Conservation (phyloP, 2,329 filamentous ascomycete species). For the Nigrospora osmanthi region DNA sequence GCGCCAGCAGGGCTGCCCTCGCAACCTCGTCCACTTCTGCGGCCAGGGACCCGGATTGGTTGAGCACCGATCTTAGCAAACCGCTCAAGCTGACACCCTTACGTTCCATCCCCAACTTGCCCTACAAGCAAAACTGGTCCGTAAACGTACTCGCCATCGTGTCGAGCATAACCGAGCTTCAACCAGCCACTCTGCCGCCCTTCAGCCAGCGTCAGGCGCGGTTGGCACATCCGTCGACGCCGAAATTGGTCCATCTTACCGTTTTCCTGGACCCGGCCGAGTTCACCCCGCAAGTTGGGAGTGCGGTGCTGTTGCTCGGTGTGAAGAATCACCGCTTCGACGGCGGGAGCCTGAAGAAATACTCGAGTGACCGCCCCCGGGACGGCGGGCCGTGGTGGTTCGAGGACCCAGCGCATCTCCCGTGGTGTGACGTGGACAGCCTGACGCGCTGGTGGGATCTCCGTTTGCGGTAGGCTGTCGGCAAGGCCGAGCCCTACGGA, state of each 20-base stretch:
- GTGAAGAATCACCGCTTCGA: constrained; percentile 53
- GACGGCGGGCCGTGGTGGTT: constrained; percentile 39
- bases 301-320: constrained; percentile 41
- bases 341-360: constrained; percentile 33
- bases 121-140: constrained; percentile 51
- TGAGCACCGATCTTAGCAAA: constrained; percentile 30
- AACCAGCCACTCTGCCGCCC: constrained; percentile 40
- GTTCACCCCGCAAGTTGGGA: constrained; percentile 39
- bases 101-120: constrained; percentile 39
- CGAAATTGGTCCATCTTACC: constrained; percentile 43
- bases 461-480: neutral
- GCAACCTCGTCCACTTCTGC: constrained; percentile 4
- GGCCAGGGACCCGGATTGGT: constrained; percentile 18
- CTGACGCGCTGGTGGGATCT: constrained; percentile 36
- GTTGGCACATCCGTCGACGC: constrained; percentile 41
- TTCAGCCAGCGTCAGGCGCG: constrained; percentile 44
- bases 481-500: no score
- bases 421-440: constrained; percentile 41
- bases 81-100: constrained; percentile 45
- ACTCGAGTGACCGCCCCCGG: constrained; percentile 25
- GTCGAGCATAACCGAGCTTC: constrained; percentile 35
- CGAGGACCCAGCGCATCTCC: constrained; percentile 34
- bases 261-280: constrained; percentile 44
- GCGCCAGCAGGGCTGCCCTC: constrained; percentile 8
- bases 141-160: constrained; percentile 47